Evolutionary conservation across 495 filamentous ascomycete species (phyloP), one percentile per base, ranked within the genome.

Genomic region (Apodospora peruviana): DNA sequence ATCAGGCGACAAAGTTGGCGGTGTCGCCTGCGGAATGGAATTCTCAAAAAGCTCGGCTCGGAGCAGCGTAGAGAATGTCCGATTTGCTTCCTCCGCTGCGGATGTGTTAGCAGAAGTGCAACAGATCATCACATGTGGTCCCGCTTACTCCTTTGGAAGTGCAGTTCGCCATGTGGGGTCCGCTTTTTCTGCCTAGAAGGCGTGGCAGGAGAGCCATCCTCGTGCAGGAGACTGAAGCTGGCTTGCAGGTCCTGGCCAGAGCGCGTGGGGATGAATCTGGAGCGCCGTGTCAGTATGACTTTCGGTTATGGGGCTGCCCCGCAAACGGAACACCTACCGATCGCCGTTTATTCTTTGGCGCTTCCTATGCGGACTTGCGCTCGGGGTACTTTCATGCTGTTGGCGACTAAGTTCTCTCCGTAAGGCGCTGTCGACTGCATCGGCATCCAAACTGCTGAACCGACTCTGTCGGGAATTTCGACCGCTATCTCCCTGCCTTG

Each of bases 251-350:
- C 94, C 62, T 94, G 89, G 7, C 94, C 93, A 44, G 90, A 86
- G 12, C 93, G 84, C 60, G 93, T 90, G 24, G 94, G 94, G 53
- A 98, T 97, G 60, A 98, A 98, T 58, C 91, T 96, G 57, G 20
- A 55, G 8, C 9, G 47, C 14, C 41, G 22, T 23, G 36, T 73
- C 37, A 73, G 61, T 45, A 55, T 35, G 29, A 7, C 36, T 21
- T 24, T 18, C 16, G 17, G 1, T 24, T 32, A 48, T 46, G n/a
- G n/a, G n/a, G n/a, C n/a, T n/a, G n/a, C n/a, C n/a, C n/a, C n/a
- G n/a, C n/a, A n/a, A n/a, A n/a, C n/a, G n/a, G n/a, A n/a, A n/a
- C n/a, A 56, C 64, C 52, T 44, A 89, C 83, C 89, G 79, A 56
- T 91, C 88, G 29, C 85, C 88, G 63, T 95, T 90, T 5, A 95